These are phyloP conservation scores for Elsinoe fawcettii DNA, from an alignment of 2,329 filamentous ascomycete species.

Conservation along the genomic window DNA sequence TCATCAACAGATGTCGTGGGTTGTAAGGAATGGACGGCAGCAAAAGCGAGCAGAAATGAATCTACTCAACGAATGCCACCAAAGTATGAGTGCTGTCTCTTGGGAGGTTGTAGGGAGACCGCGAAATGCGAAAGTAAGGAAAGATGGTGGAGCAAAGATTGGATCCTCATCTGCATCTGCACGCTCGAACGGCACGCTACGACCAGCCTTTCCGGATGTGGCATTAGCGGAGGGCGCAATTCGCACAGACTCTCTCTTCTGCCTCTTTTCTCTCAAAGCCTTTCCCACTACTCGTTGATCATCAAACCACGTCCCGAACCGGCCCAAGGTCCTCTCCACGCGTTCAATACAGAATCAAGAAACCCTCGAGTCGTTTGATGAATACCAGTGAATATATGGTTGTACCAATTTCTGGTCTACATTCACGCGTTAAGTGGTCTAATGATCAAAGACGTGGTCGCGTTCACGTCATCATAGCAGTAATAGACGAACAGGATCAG, in stretches of 20 bases:
- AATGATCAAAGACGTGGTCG: not conserved
- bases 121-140: not conserved
- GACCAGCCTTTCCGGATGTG: not conserved
- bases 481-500: not conserved
- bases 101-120: not conserved
- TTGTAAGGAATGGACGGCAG: constrained; percentile 14
- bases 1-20: constrained; percentile 4
- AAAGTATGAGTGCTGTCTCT: not conserved
- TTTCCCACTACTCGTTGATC: not conserved
- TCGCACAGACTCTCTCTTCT: not conserved
- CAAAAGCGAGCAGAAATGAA: constrained; percentile 11
- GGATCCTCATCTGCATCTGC: constrained; percentile 5
- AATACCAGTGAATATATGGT: not conserved
- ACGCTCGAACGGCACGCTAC: constrained; percentile 9
- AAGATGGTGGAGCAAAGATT: constrained; percentile 2
- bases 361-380: constrained; percentile 13
- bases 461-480: not conserved
- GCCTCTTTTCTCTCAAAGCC: too few species aligned
- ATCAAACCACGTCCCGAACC: constrained; percentile 3
- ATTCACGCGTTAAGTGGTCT: constrained; percentile 9
- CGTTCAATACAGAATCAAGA: not conserved
- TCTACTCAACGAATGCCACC: constrained; percentile 14
- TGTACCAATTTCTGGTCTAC: not conserved
- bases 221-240: constrained; percentile 11
- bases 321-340: constrained; percentile 7